Base-by-base conservation (phyloP, 2,329 filamentous ascomycete species). In the Pezicula carpinea region DNA sequence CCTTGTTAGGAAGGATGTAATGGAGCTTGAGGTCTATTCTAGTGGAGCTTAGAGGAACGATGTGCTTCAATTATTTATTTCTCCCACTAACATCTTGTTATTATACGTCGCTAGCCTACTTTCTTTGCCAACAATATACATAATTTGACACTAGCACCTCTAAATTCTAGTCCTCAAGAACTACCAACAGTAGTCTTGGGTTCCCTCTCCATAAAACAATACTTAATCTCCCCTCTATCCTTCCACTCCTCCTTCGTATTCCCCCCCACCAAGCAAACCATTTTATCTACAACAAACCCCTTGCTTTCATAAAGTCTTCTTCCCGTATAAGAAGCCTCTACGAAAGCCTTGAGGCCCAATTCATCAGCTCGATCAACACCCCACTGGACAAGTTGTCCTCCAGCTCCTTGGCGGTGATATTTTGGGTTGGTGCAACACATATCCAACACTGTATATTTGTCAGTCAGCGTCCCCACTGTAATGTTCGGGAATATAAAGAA, bases 311-410 rank as follows among this genome's bases (percentile, higher is more conserved):
- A 59, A 36, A 54, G 40, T 18, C 43, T 44, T 31, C 43, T 49
- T 33, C 49, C 56, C 14, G 32, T 23, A 10, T 23, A 10, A 32
- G 47, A 53, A 29, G 60, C 53, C 15, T 63, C 60, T 2, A 64
- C 50, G 43, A 53, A 60, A n/a, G 41, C 45, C 44, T 54, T 54
- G 8, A 61, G 18, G 3, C 57, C 57, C 23, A 59, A 19, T 8
- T 49, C 48, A 48, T 64, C 60, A 6, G 59, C 61, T 39, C 53
- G 56, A 5, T 47, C 43, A 2, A 50, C 49, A 7, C 63, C 63
- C 59, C 61, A 65, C 33, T 50, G 14, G 3, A 64, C 44, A 17
- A 64, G 49, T 36, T 57, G 39, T 13, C 47, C 49, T 11, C 54
- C 56, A 1, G 55, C 57, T 3, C 63, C 63, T 10, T 44, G 49